Percentiles rank a stretch among this genome's conserved stretches.
These are phyloP conservation scores for Camillea tinctor DNA, from an alignment of 2,329 filamentous ascomycete genomes.

Conservation along the genomic window DNA sequence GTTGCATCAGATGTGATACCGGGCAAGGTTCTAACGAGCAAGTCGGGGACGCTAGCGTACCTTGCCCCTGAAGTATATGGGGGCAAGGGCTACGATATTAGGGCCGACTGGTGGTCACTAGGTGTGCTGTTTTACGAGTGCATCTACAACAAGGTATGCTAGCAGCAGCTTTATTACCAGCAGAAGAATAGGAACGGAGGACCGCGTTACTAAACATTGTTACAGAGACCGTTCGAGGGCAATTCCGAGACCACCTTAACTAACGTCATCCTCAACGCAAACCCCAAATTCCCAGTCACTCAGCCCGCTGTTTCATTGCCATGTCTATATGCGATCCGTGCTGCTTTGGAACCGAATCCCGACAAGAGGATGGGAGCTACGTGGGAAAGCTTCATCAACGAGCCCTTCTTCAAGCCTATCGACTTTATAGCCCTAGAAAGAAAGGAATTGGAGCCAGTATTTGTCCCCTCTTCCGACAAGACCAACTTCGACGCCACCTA, in stretches of 20 bases:
- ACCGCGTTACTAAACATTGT: constrained; percentile 30
- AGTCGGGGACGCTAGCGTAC: constrained; percentile 94
- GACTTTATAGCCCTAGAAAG: constrained; percentile 82
- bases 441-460: constrained; percentile 88
- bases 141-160: constrained; percentile 92
- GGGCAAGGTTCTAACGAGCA: constrained; percentile 82
- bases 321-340: constrained; percentile 85
- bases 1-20: constrained; percentile 91
- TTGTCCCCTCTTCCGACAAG: constrained; percentile 92
- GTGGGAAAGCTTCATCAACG: constrained; percentile 81
- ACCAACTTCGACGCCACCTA: constrained; percentile 99
- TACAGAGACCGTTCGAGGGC: constrained; percentile 86
- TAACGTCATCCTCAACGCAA: constrained; percentile 75
- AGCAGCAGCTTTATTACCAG: constrained; percentile 22
- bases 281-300: constrained; percentile 87
- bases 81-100: constrained; percentile 82
- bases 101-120: constrained; percentile 98
- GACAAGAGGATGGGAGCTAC: constrained; percentile 79
- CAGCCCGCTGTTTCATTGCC: constrained; percentile 84
- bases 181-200: neutral
- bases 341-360: constrained; percentile 77
- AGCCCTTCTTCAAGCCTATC: constrained; percentile 84
- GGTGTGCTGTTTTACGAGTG: constrained; percentile 99
- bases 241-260: constrained; percentile 79
- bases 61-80: constrained; percentile 93